phyloP scores from a whole-genome alignment of 345 rosid species.

The Rhodamnia argentea region DNA sequence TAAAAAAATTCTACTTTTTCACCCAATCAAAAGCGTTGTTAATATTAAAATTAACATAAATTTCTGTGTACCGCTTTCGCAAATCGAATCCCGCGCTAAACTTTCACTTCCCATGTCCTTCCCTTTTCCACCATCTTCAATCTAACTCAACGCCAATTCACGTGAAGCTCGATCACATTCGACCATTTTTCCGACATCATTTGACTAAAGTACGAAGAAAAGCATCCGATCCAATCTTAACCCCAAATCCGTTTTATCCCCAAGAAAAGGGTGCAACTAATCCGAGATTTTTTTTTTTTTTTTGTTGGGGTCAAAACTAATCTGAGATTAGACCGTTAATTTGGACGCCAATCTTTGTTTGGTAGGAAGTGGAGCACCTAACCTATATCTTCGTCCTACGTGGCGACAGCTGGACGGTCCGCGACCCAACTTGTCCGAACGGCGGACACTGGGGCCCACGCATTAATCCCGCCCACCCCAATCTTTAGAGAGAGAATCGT shows the following conservation, averaged over 20 bases:
- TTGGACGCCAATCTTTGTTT: neutral
- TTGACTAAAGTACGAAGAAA: neutral
- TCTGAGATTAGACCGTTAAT: neutral
- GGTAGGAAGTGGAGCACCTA: neutral
- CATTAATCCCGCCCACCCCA: neutral
- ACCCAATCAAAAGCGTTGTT: too few species aligned
- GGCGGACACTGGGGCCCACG: neutral
- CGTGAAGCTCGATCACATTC: neutral
- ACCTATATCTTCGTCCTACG: neutral
- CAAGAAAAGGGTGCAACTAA: neutral
- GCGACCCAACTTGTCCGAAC: neutral
- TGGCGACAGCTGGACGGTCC: conserved; percentile 15
- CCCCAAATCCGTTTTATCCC: neutral
- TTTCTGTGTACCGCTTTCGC: too few species aligned
- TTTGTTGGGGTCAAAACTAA: too few species aligned
- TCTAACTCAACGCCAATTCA: neutral
- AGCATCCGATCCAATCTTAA: neutral
- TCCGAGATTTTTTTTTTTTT: neutral
- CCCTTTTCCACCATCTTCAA: neutral
- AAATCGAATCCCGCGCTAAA: too few species aligned
- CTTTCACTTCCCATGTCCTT: neutral
- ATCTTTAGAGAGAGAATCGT: neutral
- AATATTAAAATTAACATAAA: too few species aligned
- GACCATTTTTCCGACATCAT: neutral
- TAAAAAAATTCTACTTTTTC: too few species aligned